Conservation (phyloP, 2,329 filamentous ascomycete genomes). For the Xylaria sp. region DNA sequence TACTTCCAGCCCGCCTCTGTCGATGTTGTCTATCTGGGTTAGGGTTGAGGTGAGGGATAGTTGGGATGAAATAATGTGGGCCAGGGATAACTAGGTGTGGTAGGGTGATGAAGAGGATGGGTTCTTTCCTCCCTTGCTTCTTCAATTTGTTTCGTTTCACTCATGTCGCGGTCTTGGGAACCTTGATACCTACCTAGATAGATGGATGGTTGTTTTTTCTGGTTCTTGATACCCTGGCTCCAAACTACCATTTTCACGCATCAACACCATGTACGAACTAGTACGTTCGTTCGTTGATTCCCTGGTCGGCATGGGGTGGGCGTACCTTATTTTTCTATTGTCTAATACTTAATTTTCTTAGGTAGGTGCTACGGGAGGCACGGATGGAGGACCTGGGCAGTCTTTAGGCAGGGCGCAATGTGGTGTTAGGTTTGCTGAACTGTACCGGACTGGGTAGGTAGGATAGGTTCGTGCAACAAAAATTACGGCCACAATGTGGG, state of each 20-base stretch:
- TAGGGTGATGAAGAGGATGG: neutral
- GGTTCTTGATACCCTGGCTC: slow-evolving; percentile 9
- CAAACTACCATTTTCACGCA: neutral
- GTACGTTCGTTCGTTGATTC: neutral
- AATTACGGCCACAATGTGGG: no score
- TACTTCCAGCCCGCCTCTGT: neutral
- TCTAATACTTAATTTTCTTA: neutral
- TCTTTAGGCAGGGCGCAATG: no score
- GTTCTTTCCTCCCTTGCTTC: neutral
- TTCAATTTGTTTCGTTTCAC: neutral
- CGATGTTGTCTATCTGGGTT: neutral
- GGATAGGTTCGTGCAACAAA: no score
- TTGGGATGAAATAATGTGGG: neutral
- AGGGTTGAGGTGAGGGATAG: neutral
- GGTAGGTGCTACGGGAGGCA: no score
- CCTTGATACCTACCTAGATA: neutral
- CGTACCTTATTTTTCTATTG: slow-evolving; percentile 1
- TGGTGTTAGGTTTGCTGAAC: no score
- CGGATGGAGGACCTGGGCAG: no score
- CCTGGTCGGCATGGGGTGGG: neutral
- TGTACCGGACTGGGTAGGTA: no score
- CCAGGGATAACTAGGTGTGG: neutral
- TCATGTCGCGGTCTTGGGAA: neutral
- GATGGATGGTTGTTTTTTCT: neutral
- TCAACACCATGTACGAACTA: neutral